phyloP scores from a whole-genome alignment of 106 monocot species.

The Gastrodia elata region DNA sequence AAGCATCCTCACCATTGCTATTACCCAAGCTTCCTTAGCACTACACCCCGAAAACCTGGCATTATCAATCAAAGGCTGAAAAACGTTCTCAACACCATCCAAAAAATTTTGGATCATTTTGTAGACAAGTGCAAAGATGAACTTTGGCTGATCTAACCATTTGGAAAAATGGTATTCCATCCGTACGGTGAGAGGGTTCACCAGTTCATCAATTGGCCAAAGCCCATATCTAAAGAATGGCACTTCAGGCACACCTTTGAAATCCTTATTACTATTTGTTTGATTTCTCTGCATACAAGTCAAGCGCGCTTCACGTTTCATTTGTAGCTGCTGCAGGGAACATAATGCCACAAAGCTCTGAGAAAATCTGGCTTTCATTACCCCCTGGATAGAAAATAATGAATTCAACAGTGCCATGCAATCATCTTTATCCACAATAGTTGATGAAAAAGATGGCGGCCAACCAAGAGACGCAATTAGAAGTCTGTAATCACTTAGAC shows the following conservation, averaged over 20 bases:
- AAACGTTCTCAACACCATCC: slow-evolving; percentile 47
- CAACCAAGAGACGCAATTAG: slow-evolving; percentile 60
- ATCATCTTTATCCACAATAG: slow-evolving; percentile 14
- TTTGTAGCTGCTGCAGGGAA: slow-evolving; percentile 54
- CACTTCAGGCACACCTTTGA: slow-evolving; percentile 4
- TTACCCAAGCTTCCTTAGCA: slow-evolving; percentile 74
- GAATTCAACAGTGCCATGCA: slow-evolving; percentile 30
- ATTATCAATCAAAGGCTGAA: slow-evolving; percentile 77
- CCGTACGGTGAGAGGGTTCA: slow-evolving; percentile 36
- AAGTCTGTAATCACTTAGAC: slow-evolving; percentile 45
- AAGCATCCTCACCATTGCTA: slow-evolving; percentile 54
- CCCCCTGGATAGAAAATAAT: slow-evolving; percentile 48
- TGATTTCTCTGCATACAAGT: background rate
- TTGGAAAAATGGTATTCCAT: slow-evolving; percentile 64
- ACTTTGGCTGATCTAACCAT: slow-evolving; percentile 63
- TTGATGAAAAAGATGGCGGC: slow-evolving; percentile 53
- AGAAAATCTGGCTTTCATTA: slow-evolving; percentile 36
- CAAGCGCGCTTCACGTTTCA: slow-evolving; percentile 16
- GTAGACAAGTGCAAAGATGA: slow-evolving; percentile 71
- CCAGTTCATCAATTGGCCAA: slow-evolving; percentile 73
- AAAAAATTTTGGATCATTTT: slow-evolving; percentile 53
- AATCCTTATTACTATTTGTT: slow-evolving; percentile 7
- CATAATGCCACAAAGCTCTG: slow-evolving; percentile 53
- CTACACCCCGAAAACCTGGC: slow-evolving; percentile 48
- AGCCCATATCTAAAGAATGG: slow-evolving; percentile 18